These are phyloP conservation scores for Trichoderma sp. DNA, from an alignment of 2,329 filamentous ascomycete species.

Conservation along the genomic window DNA sequence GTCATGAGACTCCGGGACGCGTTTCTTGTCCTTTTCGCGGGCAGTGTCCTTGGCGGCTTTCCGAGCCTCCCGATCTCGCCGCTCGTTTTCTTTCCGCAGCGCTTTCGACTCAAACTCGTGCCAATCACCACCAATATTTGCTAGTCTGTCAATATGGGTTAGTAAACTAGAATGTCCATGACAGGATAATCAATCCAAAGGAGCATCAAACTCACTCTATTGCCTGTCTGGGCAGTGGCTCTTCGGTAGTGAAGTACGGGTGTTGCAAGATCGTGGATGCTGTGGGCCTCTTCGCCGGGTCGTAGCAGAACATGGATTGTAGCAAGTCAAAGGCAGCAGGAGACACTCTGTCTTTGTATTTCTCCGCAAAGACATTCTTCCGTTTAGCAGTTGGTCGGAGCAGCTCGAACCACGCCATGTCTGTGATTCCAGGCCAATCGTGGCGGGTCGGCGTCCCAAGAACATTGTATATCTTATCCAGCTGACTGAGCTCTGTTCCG, in stretches of 20 bases:
- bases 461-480: constrained; percentile 94
- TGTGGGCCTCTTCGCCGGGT: constrained; percentile 78
- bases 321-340: constrained; percentile 81
- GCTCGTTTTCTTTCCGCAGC: constrained; percentile 83
- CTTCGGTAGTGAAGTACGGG: constrained; percentile 82
- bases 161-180: constrained; percentile 25
- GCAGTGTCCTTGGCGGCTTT: constrained; percentile 43
- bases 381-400: constrained; percentile 74
- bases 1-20: constrained; percentile 34
- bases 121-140: constrained; percentile 87
- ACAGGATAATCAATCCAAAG: neutral
- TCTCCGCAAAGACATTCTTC: constrained; percentile 74
- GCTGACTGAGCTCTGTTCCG: constrained; percentile 90
- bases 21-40: constrained; percentile 42
- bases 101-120: constrained; percentile 98
- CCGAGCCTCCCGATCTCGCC: constrained; percentile 54
- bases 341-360: constrained; percentile 75
- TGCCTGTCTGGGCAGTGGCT: constrained; percentile 73
- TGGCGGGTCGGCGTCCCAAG: constrained; percentile 81
- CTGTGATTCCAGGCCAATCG: constrained; percentile 86
- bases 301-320: constrained; percentile 81
- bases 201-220: constrained; percentile 64
- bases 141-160: constrained; percentile 53
- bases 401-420: constrained; percentile 97
- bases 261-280: constrained; percentile 83